Base-by-base conservation (phyloP, 768 basidiomycete genomes). In the Gloeostereum incarnatum region DNA sequence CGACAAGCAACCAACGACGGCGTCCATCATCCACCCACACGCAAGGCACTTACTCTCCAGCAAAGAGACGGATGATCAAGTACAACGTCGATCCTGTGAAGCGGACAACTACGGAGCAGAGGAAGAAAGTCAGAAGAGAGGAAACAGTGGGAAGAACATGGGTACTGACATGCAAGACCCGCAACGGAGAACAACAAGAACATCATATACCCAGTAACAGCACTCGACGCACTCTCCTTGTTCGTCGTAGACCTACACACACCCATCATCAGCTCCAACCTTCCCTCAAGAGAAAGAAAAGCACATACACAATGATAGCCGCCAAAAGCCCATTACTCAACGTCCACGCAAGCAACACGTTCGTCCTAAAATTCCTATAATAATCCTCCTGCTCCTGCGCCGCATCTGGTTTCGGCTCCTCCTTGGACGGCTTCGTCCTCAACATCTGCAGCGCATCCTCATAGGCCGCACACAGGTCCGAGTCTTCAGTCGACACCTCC, bases 31-130 rank as follows among this genome's bases (percentile, higher is more conserved):
- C n/a, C n/a, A n/a, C n/a, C n/a, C n/a, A n/a, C n/a, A n/a, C n/a
- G n/a, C 21, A n/a, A n/a, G n/a, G n/a, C n/a, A n/a, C n/a, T n/a
- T 76, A 94, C 64, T 93, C 91, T 45, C 92, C 88, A 19, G 86
- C 85, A 56, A 96, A 92, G 40, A 96, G 52, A 11, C 92, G 76
- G 16, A 96, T 66, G 36, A 92, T 52, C 73, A 97, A 78, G 51
- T 97, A 94, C 24, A 66, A 59, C 36, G 85, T 75, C 8, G 81
- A 81, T 1, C 92, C 92, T 4, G 86, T 48, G 54, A 94, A 94
- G 6, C 92, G 79, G 35, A 93, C 65, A 35, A 90, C 89, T 93
- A 33, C 0, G 20, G 9, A 13, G 18, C 21, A 16, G 26, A 0
- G 37, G 13, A n/a, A n/a, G n/a, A 11, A 32, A 38, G 21, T 36